These are phyloP conservation scores for Knoxdaviesia capensis DNA, from an alignment of 2,329 filamentous ascomycete species.

Conservation along the genomic window DNA sequence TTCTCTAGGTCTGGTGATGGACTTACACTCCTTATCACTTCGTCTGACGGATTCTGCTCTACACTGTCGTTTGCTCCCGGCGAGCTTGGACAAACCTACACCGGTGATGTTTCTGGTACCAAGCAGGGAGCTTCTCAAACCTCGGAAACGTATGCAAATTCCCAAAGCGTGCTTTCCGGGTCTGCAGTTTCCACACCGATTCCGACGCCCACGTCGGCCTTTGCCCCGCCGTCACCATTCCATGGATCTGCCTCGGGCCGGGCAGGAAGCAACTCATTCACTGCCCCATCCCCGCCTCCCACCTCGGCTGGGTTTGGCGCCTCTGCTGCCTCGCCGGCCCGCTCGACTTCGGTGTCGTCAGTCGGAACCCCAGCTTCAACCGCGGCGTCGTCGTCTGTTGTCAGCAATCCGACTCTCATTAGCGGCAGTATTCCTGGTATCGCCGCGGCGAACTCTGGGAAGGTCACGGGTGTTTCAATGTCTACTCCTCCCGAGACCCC, in stretches of 20 bases:
- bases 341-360: conserved; percentile 74
- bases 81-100: conserved; percentile 70
- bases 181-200: conserved; percentile 10
- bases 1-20: conserved; percentile 26
- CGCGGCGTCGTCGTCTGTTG: conserved; percentile 25
- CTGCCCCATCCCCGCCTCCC: conserved; percentile 35
- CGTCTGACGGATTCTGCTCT: conserved; percentile 94
- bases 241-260: conserved; percentile 22
- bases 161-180: conserved; percentile 21
- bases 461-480: conserved; percentile 45
- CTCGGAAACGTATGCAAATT: conserved; percentile 24
- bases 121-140: conserved; percentile 21
- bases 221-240: conserved; percentile 41
- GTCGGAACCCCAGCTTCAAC: conserved; percentile 43
- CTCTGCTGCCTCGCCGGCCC: conserved; percentile 56
- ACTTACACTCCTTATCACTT: conserved; percentile 64
- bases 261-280: conserved; percentile 23
- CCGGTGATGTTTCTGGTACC: conserved; percentile 38
- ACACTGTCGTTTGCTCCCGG: conserved; percentile 65
- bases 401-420: conserved; percentile 63
- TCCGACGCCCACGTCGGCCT: conserved; percentile 47
- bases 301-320: conserved; percentile 35
- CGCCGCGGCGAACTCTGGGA: conserved; percentile 50
- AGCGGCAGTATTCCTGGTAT: conserved; percentile 60
- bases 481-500: conserved; percentile 87